Conservation (phyloP, 768 basidiomycete genomes). For the Chlorophyllum brunneum region DNA sequence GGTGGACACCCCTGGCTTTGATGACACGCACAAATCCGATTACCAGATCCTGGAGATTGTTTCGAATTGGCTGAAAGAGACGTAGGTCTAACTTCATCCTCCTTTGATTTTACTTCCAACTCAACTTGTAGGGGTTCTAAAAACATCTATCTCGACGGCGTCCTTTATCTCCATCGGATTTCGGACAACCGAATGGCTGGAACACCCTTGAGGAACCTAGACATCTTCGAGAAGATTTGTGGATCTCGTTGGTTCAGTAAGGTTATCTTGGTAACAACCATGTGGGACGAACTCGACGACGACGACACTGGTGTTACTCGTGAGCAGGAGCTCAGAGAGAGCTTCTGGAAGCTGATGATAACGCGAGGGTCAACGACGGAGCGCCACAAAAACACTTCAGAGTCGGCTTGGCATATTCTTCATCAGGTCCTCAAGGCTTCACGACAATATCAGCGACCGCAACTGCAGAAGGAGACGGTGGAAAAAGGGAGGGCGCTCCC, state of each 20-base stretch:
- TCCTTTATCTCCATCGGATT: slow-evolving; percentile 24
- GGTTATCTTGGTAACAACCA: slow-evolving; percentile 29
- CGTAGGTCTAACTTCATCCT: slow-evolving; percentile 11
- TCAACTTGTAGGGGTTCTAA: background rate
- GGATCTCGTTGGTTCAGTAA: slow-evolving; percentile 26
- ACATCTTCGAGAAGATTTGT: slow-evolving; percentile 31
- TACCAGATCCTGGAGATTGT: slow-evolving; percentile 20
- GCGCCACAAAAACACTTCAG: background rate
- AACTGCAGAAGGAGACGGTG: slow-evolving; percentile 22
- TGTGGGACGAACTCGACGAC: slow-evolving; percentile 14
- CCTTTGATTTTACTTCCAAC: background rate
- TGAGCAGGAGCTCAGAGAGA: slow-evolving; percentile 13
- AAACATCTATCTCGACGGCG: slow-evolving; percentile 21
- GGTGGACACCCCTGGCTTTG: slow-evolving; percentile 26
- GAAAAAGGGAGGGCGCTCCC: slow-evolving; percentile 18
- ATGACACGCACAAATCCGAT: slow-evolving; percentile 21
- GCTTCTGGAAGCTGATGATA: slow-evolving; percentile 16
- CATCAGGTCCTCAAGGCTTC: background rate
- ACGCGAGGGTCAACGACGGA: slow-evolving; percentile 3
- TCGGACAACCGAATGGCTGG: slow-evolving; percentile 25
- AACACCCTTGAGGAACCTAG: slow-evolving; percentile 23
- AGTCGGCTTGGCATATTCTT: slow-evolving; percentile 8
- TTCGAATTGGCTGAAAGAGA: slow-evolving; percentile 19
- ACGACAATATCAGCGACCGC: background rate
- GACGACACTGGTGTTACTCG: slow-evolving; percentile 2